Evolutionary conservation across 192 early-diverging fungal species (phyloP).

Genomic region (Coemansia sp.): DNA sequence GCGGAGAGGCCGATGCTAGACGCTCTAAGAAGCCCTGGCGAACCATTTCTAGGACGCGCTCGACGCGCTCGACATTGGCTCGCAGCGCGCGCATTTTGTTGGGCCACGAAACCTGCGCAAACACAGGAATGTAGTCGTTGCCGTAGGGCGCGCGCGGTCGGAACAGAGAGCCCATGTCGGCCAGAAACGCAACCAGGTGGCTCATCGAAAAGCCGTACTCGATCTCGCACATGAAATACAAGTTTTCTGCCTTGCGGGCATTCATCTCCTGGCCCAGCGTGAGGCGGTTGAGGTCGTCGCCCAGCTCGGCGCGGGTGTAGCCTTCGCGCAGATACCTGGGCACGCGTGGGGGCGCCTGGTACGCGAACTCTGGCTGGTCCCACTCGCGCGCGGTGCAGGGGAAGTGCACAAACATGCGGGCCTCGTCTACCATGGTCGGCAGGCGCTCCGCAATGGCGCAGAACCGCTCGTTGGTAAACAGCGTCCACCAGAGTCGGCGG

Average conservation of each 20-base stretch:
- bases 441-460: slow-evolving; percentile 49
- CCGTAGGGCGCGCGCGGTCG: slow-evolving; percentile 47
- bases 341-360: slow-evolving; percentile 30
- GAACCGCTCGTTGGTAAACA: slow-evolving; percentile 52
- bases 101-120: slow-evolving; percentile 25
- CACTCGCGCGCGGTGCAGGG: slow-evolving; percentile 43
- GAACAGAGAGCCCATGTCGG: slow-evolving; percentile 48
- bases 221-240: slow-evolving; percentile 50
- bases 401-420: slow-evolving; percentile 48
- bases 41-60: slow-evolving; percentile 37
- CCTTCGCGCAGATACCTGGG: slow-evolving; percentile 42
- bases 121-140: slow-evolving; percentile 49
- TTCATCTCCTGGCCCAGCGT: slow-evolving; percentile 35
- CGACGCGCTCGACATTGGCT: slow-evolving; percentile 45
- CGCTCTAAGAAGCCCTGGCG: slow-evolving; percentile 37
- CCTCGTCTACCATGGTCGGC: slow-evolving; percentile 49
- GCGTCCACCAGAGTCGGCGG: slow-evolving; percentile 48
- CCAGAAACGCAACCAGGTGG: slow-evolving; percentile 51
- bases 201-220: slow-evolving; percentile 55
- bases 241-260: slow-evolving; percentile 36
- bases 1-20: slow-evolving; percentile 12
- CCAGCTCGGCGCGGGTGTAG: slow-evolving; percentile 18
- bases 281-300: slow-evolving; percentile 16
- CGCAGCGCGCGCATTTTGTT: slow-evolving; percentile 31
- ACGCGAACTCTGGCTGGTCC: slow-evolving; percentile 48